Evolutionary conservation across 1,284 basidiomycete species (phyloP).

Genomic region (Fomitopsis palustris): DNA sequence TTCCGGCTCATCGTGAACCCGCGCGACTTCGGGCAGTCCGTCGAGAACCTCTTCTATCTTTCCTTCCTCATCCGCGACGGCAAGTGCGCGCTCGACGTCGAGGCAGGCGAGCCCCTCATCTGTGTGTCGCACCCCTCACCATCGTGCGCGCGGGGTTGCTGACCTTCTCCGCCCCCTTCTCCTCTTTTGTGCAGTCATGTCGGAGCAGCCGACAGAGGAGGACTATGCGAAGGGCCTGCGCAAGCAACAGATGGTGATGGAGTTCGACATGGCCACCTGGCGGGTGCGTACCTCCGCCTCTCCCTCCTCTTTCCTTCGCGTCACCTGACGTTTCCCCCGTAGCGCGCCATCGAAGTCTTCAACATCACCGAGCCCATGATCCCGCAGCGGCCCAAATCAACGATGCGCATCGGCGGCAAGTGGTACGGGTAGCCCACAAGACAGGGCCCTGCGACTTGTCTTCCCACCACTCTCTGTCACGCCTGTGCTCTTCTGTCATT

Average conservation of each 20-base stretch:
- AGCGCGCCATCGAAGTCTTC: slow-evolving; percentile 83
- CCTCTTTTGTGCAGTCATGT: slow-evolving; percentile 42
- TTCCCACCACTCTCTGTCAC: neutral
- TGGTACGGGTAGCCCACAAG: slow-evolving; percentile 71
- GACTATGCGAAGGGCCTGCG: slow-evolving; percentile 63
- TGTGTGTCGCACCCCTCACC: slow-evolving; percentile 43
- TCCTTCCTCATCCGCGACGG: slow-evolving; percentile 89
- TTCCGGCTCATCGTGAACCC: slow-evolving; percentile 88
- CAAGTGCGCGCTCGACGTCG: slow-evolving; percentile 65
- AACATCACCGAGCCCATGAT: slow-evolving; percentile 67
- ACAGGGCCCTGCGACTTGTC: too few relatives aligned
- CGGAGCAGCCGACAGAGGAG: slow-evolving; percentile 58
- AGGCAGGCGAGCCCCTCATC: slow-evolving; percentile 69
- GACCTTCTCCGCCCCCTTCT: neutral
- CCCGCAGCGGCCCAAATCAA: slow-evolving; percentile 57
- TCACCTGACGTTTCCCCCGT: slow-evolving; percentile 5
- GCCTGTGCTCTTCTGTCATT: too few relatives aligned
- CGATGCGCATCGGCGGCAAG: slow-evolving; percentile 53
- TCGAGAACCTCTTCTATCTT: slow-evolving; percentile 92
- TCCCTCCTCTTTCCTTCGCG: neutral
- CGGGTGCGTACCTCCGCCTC: slow-evolving; percentile 43
- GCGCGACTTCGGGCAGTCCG: slow-evolving; percentile 83
- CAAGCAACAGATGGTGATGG: slow-evolving; percentile 82
- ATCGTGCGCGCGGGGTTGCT: neutral
- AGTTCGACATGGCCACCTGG: slow-evolving; percentile 84